Percentiles rank a stretch among this genome's conserved stretches.
Evolutionary conservation across 345 rosid species (phyloP).

Genomic region (Punica granatum): DNA sequence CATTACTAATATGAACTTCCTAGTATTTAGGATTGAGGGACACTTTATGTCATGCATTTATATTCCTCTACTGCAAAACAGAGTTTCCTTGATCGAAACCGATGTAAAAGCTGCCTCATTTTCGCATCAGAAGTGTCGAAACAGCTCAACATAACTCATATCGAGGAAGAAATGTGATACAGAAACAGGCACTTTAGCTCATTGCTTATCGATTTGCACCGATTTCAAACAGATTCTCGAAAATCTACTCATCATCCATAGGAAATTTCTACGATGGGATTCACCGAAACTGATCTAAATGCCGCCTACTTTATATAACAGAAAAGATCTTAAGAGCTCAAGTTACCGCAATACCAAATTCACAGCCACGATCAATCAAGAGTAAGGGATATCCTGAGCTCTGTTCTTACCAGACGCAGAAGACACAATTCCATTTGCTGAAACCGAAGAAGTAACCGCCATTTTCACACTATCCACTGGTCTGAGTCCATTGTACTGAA

Average conservation of each 20-base stretch:
- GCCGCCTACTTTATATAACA: background rate
- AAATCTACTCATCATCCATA: background rate
- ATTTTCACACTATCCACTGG: slow-evolving; percentile 21
- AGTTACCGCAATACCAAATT: background rate
- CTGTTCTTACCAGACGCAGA: slow-evolving; percentile 28
- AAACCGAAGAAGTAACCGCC: slow-evolving; percentile 13
- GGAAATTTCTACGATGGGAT: background rate
- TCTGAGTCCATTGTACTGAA: slow-evolving; percentile 37
- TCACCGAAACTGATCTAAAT: background rate
- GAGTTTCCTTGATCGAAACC: background rate
- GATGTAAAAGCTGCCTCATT: background rate
- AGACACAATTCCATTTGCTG: slow-evolving; percentile 10
- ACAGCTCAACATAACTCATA: too few relatives aligned
- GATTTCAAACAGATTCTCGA: background rate
- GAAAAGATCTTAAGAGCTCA: background rate
- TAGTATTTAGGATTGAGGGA: background rate
- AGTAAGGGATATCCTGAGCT: background rate
- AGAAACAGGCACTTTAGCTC: too few relatives aligned
- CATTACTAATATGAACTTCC: background rate
- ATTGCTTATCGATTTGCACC: too few relatives aligned
- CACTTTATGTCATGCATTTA: too few relatives aligned
- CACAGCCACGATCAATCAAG: background rate
- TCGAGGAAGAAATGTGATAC: too few relatives aligned
- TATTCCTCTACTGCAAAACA: too few relatives aligned
- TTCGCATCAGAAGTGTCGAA: background rate